phyloP scores from a whole-genome alignment of 1,284 basidiomycete species.

The Waitea zeae region DNA sequence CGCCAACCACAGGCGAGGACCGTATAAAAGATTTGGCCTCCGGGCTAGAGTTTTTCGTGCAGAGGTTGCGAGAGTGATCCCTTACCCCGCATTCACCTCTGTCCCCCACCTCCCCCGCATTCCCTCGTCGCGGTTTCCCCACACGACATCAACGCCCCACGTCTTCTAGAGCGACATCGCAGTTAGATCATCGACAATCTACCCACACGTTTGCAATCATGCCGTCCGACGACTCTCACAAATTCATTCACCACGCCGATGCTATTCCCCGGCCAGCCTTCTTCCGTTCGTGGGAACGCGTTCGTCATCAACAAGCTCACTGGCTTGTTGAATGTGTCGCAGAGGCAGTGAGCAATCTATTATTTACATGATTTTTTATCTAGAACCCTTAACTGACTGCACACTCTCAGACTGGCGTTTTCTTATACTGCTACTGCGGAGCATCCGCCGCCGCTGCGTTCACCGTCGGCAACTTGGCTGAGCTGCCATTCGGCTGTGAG shows the following conservation, averaged over 20 bases:
- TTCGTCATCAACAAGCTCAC: conserved; percentile 28
- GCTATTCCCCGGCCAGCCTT: conserved; percentile 19
- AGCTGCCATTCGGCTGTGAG: conserved; percentile 12
- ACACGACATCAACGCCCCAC: too few species aligned
- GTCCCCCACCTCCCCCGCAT: too few species aligned
- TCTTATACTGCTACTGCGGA: conserved; percentile 26
- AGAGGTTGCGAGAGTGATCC: too few species aligned
- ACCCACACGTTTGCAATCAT: too few species aligned
- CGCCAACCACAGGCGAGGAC: too few species aligned
- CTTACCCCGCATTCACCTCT: too few species aligned
- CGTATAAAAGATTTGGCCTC: too few species aligned
- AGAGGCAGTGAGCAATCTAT: conserved; percentile 26
- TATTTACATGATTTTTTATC: not conserved
- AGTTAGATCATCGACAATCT: too few species aligned
- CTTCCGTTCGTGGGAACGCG: conserved; percentile 32
- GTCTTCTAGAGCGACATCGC: too few species aligned
- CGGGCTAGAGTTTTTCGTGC: too few species aligned
- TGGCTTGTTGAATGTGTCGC: conserved; percentile 40
- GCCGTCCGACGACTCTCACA: too few species aligned
- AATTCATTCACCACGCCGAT: conserved; percentile 18
- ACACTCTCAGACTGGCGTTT: conserved; percentile 22
- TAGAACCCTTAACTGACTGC: not conserved
- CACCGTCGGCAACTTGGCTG: conserved; percentile 29
- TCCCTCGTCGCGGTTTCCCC: too few species aligned
- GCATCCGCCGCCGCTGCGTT: conserved; percentile 39